phyloP scores from a whole-genome alignment of 2,329 filamentous ascomycete genomes.

The Tolypocladium ovalisporum region DNA sequence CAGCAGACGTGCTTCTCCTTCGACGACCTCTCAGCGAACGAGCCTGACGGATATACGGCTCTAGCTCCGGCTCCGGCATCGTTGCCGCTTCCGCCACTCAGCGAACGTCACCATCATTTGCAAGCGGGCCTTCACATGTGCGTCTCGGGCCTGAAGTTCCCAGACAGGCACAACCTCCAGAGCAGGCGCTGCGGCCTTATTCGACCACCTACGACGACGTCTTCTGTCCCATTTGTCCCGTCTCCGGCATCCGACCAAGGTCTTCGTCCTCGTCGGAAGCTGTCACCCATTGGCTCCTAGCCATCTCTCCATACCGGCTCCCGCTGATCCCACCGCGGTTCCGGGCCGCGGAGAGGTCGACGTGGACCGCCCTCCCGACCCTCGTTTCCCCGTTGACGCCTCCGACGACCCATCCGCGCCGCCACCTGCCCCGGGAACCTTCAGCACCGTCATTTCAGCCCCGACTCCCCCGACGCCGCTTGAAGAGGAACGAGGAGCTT shows the following conservation, averaged over 20 bases:
- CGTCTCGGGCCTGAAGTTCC: conserved; percentile 1
- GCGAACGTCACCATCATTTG: background rate
- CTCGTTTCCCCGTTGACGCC: conserved; percentile 25
- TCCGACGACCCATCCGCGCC: conserved; percentile 56
- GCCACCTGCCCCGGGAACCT: conserved; percentile 37
- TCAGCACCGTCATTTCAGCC: conserved; percentile 34
- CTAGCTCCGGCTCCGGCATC: background rate
- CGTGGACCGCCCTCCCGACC: conserved; percentile 26
- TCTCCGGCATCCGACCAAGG: conserved; percentile 1
- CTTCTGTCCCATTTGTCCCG: conserved; percentile 2
- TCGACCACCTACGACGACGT: background rate
- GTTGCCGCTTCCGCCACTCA: background rate
- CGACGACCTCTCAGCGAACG: background rate
- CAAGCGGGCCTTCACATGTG: conserved; percentile 2
- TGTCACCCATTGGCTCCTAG: conserved; percentile 9
- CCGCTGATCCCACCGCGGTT: conserved; percentile 20
- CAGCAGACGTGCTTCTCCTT: background rate
- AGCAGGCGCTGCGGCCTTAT: background rate
- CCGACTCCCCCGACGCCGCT: conserved; percentile 16
- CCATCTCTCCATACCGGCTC: conserved; percentile 11
- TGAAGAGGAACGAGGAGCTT: conserved; percentile 10
- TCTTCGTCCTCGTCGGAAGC: conserved; percentile 6
- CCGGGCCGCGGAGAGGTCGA: conserved; percentile 28
- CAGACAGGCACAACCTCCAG: conserved; percentile 2
- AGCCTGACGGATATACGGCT: background rate